Percentiles rank a stretch among this genome's conserved stretches.
Conservation (phyloP, 2,329 filamentous ascomycete genomes). For the Leptographium procerum region DNA sequence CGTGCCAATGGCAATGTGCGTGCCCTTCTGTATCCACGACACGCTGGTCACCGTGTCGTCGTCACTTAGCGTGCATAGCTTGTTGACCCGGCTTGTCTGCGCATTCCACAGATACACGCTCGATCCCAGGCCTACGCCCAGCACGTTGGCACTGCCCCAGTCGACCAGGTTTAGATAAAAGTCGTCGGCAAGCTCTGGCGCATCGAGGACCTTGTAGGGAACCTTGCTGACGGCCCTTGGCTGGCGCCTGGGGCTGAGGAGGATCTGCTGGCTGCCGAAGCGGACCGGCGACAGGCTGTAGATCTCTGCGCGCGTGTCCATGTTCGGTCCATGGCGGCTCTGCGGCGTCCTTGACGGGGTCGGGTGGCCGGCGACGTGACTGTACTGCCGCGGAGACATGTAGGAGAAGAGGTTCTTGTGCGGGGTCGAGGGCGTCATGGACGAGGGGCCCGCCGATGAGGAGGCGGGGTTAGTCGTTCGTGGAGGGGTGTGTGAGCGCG, state of each 20-base stretch:
- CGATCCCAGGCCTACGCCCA: slow-evolving; percentile 83
- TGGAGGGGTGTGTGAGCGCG: slow-evolving; percentile 72
- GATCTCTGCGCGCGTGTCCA: slow-evolving; percentile 83
- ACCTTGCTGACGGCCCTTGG: slow-evolving; percentile 89
- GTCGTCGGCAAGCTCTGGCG: slow-evolving; percentile 89
- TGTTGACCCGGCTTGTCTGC: slow-evolving; percentile 78
- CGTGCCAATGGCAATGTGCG: slow-evolving; percentile 90
- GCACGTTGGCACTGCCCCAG: slow-evolving; percentile 89
- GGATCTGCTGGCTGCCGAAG: slow-evolving; percentile 84
- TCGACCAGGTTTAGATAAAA: slow-evolving; percentile 97
- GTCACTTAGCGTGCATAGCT: slow-evolving; percentile 65
- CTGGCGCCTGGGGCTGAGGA: slow-evolving; percentile 79
- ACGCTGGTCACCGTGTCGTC: slow-evolving; percentile 95
- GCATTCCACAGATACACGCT: slow-evolving; percentile 99
- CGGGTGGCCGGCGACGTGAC: slow-evolving; percentile 63
- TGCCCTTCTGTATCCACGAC: slow-evolving; percentile 96
- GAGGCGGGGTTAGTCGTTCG: slow-evolving; percentile 8
- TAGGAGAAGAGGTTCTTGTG: slow-evolving; percentile 97
- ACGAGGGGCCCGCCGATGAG: slow-evolving; percentile 44
- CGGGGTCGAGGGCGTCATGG: slow-evolving; percentile 82
- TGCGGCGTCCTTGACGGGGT: slow-evolving; percentile 85
- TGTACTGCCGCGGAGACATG: slow-evolving; percentile 62
- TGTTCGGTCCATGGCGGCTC: slow-evolving; percentile 74
- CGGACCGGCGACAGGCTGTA: slow-evolving; percentile 94
- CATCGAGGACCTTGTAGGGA: slow-evolving; percentile 94